A percentile compares a stretch with the other conserved stretches of the same genome.
Evolutionary conservation across 208 protist genomes (phyloP).

Genomic region (Leishmania tropica): DNA sequence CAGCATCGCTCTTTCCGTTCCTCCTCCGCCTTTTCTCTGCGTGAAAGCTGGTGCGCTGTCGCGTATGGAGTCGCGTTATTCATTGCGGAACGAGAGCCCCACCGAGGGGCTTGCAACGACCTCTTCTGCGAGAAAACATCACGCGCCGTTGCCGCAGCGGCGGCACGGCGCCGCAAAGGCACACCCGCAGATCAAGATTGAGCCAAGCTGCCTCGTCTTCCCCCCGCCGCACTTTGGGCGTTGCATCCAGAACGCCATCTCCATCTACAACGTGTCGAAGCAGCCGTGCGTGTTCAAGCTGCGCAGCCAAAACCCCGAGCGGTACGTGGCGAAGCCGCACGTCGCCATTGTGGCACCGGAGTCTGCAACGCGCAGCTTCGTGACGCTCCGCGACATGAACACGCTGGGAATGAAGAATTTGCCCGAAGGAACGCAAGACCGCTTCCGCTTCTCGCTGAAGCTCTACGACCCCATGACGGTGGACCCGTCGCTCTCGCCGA

Average conservation of each 20-base stretch:
- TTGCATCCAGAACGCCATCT: conserved; percentile 69
- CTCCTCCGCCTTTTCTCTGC: background rate
- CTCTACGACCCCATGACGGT: conserved; percentile 29
- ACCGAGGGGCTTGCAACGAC: background rate
- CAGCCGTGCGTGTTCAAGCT: conserved; percentile 71
- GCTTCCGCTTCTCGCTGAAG: conserved; percentile 54
- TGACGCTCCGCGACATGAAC: conserved; percentile 59
- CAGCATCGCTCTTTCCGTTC: background rate
- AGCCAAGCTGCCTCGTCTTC: conserved; percentile 64
- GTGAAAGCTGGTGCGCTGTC: background rate
- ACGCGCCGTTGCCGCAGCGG: background rate
- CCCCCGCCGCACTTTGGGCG: conserved; percentile 68
- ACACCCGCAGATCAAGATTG: conserved; percentile 47
- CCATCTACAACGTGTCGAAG: conserved; percentile 62
- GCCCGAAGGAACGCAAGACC: conserved; percentile 37
- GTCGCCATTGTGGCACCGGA: conserved; percentile 49
- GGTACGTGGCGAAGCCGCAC: conserved; percentile 74
- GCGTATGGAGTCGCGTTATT: conserved; percentile 13
- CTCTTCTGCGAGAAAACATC: background rate
- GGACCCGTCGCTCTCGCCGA: conserved; percentile 18
- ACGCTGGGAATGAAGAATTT: conserved; percentile 32
- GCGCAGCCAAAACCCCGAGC: conserved; percentile 54
- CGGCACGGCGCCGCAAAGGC: conserved; percentile 12
- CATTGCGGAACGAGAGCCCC: conserved; percentile 2
- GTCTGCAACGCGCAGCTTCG: conserved; percentile 50